Conservation (phyloP, 192 early-diverging fungal genomes). For the Entomortierella lignicola region DNA sequence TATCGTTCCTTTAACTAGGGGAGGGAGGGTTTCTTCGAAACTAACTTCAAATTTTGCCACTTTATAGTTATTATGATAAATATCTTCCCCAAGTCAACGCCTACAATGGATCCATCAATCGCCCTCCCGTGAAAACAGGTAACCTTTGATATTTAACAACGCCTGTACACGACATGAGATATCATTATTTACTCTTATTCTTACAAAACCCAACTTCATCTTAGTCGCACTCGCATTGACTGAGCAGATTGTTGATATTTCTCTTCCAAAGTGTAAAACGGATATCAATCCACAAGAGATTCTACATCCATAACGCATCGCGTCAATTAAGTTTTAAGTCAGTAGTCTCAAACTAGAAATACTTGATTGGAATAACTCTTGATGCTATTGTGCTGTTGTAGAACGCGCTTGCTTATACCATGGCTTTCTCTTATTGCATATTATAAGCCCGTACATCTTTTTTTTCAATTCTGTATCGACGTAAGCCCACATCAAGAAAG, state of each 20-base stretch:
- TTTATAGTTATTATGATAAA: constrained; percentile 68
- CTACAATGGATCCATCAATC: constrained; percentile 33
- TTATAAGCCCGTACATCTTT: too few relatives aligned
- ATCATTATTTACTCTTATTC: background rate
- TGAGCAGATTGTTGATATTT: constrained; percentile 57
- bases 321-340: background rate
- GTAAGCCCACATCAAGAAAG: too few relatives aligned
- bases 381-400: too few relatives aligned
- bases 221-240: constrained; percentile 59
- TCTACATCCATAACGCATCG: constrained; percentile 5
- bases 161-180: too few relatives aligned
- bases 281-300: constrained; percentile 49
- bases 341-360: background rate
- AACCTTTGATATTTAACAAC: background rate
- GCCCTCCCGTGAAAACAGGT: constrained; percentile 55
- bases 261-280: constrained; percentile 40
- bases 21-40: background rate
- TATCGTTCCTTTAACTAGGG: too few relatives aligned
- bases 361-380: background rate
- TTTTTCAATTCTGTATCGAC: too few relatives aligned
- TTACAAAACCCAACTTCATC: background rate
- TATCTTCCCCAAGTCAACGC: constrained; percentile 56
- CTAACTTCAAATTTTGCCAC: background rate
- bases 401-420: too few relatives aligned
- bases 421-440: too few relatives aligned